Conservation (phyloP, 2,329 filamentous ascomycete genomes). For the Elsinoe ampelina region DNA sequence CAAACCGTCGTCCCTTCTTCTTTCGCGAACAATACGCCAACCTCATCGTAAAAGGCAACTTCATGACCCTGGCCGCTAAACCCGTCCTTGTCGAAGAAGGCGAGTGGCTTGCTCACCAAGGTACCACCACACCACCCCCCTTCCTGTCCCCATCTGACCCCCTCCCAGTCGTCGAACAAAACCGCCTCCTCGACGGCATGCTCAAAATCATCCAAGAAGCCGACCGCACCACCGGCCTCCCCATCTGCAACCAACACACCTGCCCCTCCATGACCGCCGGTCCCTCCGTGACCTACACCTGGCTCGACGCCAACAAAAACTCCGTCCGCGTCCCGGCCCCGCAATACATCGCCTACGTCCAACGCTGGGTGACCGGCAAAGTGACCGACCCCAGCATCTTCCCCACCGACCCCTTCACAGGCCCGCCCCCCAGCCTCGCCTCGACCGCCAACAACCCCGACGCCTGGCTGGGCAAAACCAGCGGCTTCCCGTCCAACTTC, state of each 20-base stretch:
- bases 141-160: conserved; percentile 6
- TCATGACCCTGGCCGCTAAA: conserved; percentile 87
- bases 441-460: conserved; percentile 44
- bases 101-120: conserved; percentile 93
- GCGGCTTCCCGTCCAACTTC: conserved; percentile 51
- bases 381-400: conserved; percentile 85
- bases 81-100: conserved; percentile 89
- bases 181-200: conserved; percentile 79
- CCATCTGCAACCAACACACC: conserved; percentile 72
- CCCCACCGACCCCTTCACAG: conserved; percentile 70
- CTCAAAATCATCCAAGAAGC: conserved; percentile 80
- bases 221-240: conserved; percentile 62
- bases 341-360: conserved; percentile 91
- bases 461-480: conserved; percentile 81
- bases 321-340: conserved; percentile 86
- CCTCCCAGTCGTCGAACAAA: conserved; percentile 74
- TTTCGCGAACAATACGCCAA: conserved; percentile 66
- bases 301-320: conserved; percentile 79
- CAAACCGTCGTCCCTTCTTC: conserved; percentile 63
- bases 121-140: conserved; percentile 42
- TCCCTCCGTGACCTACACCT: conserved; percentile 90
- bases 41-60: conserved; percentile 93
- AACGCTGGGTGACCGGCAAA: conserved; percentile 95
- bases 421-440: conserved; percentile 47
- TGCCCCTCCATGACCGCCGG: conserved; percentile 94